Evolutionary conservation across 441 rosid species (phyloP).

Genomic region (Populus hybrid): DNA sequence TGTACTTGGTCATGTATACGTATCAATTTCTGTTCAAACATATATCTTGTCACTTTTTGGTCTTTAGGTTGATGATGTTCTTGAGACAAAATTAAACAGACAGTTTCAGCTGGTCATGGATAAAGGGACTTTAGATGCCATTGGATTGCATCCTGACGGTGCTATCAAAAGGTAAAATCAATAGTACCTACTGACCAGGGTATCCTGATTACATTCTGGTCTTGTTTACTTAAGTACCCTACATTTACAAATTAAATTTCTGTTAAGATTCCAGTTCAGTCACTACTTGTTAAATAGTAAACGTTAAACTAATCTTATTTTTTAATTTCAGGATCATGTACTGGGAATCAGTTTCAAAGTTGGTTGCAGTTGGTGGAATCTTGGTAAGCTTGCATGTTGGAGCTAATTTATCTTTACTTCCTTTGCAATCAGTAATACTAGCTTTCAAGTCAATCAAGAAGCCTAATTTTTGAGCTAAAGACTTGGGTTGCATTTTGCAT

Average conservation of each 20-base stretch:
- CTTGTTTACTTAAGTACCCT: background rate
- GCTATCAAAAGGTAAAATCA: conserved; percentile 65
- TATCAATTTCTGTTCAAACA: background rate
- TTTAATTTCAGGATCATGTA: conserved; percentile 59
- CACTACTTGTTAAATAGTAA: background rate
- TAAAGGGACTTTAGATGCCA: conserved; percentile 96
- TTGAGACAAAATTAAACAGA: conserved; percentile 63
- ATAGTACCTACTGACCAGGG: background rate
- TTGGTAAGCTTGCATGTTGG: conserved; percentile 47
- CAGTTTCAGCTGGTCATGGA: conserved; percentile 84
- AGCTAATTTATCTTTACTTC: background rate
- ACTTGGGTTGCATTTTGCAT: background rate
- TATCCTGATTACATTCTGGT: background rate
- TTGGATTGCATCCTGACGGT: conserved; percentile 95
- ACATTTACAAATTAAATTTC: background rate
- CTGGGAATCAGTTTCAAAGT: conserved; percentile 86
- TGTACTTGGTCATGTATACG: background rate
- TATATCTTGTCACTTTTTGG: conserved; percentile 12
- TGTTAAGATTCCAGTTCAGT: background rate
- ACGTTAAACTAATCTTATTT: conserved; percentile 4
- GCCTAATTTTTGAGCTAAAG: background rate
- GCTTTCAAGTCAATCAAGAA: background rate
- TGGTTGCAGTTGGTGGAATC: conserved; percentile 77
- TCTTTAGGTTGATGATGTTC: conserved; percentile 81
- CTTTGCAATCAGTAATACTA: background rate